These are phyloP conservation scores for Phialemoniopsis sp. DNA, from an alignment of 2,329 filamentous ascomycete species.

Conservation along the genomic window DNA sequence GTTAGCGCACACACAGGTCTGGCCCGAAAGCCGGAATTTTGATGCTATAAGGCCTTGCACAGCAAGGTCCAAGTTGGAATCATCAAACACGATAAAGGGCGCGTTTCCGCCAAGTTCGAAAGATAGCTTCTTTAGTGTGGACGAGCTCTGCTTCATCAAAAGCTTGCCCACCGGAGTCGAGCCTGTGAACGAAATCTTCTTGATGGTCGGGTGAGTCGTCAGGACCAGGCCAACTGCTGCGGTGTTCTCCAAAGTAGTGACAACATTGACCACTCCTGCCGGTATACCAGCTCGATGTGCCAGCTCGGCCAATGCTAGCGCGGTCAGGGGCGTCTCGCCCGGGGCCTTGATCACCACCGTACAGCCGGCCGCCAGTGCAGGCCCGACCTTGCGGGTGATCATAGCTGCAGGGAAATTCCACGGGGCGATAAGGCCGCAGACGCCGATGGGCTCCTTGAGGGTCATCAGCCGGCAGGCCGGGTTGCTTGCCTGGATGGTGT, in stretches of 20 bases:
- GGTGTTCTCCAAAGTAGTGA: not conserved
- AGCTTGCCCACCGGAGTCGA: constrained; percentile 63
- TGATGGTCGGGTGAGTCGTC: constrained; percentile 16
- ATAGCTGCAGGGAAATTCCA: constrained; percentile 57
- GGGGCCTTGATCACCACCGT: constrained; percentile 69
- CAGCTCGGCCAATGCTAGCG: constrained; percentile 61
- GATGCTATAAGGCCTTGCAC: constrained; percentile 31
- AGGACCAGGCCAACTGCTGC: constrained; percentile 2
- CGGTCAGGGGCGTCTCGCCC: constrained; percentile 64
- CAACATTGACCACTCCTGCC: constrained; percentile 49
- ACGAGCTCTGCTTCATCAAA: constrained; percentile 57
- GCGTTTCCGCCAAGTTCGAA: constrained; percentile 70
- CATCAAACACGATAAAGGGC: constrained; percentile 59
- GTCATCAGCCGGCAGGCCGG: constrained; percentile 59
- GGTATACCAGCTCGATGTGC: constrained; percentile 63
- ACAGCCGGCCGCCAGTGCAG: constrained; percentile 65
- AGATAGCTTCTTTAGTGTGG: constrained; percentile 61
- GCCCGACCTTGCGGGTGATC: constrained; percentile 36
- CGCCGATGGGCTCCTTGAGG: constrained; percentile 61
- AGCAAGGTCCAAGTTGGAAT: constrained; percentile 60
- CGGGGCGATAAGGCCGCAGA: constrained; percentile 63
- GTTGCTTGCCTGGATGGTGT: constrained; percentile 56
- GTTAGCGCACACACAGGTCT: constrained; percentile 60
- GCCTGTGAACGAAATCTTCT: constrained; percentile 74
- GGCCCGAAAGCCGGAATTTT: constrained; percentile 46